Percentiles rank a stretch among this genome's conserved stretches.
phyloP scores from a whole-genome alignment of 768 basidiomycete genomes.

The Agaricus blazei region DNA sequence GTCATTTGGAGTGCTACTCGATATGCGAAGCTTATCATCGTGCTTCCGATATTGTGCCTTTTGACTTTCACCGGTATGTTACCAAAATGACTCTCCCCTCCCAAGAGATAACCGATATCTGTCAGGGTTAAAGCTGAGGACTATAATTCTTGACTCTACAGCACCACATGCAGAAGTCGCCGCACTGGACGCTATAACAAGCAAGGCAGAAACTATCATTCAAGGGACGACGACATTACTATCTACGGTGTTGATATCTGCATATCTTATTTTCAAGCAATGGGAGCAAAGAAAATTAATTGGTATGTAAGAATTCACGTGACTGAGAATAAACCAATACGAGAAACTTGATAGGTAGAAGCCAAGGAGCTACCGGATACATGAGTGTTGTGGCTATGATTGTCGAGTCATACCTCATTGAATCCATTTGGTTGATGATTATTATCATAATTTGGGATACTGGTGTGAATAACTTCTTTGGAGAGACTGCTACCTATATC shows the following conservation, averaged over 20 bases:
- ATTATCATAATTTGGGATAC: too few species aligned
- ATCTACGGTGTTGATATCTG: background rate
- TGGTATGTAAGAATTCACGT: background rate
- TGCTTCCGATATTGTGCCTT: background rate
- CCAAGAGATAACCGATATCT: background rate
- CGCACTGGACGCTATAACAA: background rate
- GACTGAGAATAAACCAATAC: too few species aligned
- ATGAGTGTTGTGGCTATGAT: background rate
- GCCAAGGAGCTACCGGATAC: background rate
- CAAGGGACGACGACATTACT: background rate
- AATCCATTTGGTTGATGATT: background rate
- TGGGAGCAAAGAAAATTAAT: background rate
- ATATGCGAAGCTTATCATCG: background rate
- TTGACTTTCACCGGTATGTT: background rate
- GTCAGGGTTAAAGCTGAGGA: background rate
- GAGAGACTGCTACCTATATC: too few species aligned
- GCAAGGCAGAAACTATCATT: background rate
- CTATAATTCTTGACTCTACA: background rate
- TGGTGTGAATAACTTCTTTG: too few species aligned
- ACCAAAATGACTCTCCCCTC: background rate
- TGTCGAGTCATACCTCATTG: background rate
- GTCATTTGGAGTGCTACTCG: background rate
- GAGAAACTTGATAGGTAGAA: background rate
- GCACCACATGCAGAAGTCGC: background rate
- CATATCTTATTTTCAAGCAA: background rate